Evolutionary conservation across 2,329 filamentous ascomycete species (phyloP).

Genomic region (Paecilomyces sp.): DNA sequence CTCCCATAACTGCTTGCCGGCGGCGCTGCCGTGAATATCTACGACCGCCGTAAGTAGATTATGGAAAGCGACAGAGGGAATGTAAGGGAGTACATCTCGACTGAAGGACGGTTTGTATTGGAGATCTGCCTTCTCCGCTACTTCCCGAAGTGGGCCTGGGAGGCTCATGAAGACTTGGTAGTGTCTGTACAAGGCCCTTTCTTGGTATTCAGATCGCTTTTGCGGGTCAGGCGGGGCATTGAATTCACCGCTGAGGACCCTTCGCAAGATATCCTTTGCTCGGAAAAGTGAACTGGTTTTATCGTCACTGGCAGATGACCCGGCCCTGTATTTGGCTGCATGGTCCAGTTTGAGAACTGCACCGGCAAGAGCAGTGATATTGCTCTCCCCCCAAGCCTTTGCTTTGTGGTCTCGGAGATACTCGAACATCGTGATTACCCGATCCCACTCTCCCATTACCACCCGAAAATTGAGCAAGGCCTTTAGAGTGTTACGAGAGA

Average conservation of each 20-base stretch:
- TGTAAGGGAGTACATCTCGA: slow-evolving; percentile 15
- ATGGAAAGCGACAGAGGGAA: slow-evolving; percentile 43
- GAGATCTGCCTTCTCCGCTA: slow-evolving; percentile 15
- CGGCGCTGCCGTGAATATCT: slow-evolving; percentile 39
- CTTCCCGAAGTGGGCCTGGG: slow-evolving; percentile 21
- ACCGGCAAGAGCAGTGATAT: slow-evolving; percentile 26
- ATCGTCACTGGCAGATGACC: slow-evolving; percentile 3
- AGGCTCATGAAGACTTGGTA: slow-evolving; percentile 23
- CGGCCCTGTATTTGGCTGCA: slow-evolving; percentile 9
- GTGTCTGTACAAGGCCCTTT: slow-evolving; percentile 20
- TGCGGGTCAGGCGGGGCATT: slow-evolving; percentile 14
- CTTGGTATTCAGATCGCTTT: slow-evolving; percentile 16
- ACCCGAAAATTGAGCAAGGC: slow-evolving; percentile 28
- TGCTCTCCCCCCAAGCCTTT: slow-evolving; percentile 32
- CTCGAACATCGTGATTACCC: slow-evolving; percentile 21
- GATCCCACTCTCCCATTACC: slow-evolving; percentile 25
- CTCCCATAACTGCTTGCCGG: slow-evolving; percentile 43
- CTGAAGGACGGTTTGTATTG: slow-evolving; percentile 7
- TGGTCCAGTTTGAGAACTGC: slow-evolving; percentile 34
- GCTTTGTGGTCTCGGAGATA: slow-evolving; percentile 25
- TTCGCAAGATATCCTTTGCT: slow-evolving; percentile 25
- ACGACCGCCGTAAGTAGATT: slow-evolving; percentile 48
- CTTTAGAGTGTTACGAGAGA: slow-evolving; percentile 28
- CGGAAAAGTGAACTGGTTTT: slow-evolving; percentile 12
- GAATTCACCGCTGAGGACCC: slow-evolving; percentile 28